Evolutionary conservation across 495 filamentous ascomycete genomes (phyloP), one percentile per base, ranked within the genome.

Genomic region (Neurospora sp.): DNA sequence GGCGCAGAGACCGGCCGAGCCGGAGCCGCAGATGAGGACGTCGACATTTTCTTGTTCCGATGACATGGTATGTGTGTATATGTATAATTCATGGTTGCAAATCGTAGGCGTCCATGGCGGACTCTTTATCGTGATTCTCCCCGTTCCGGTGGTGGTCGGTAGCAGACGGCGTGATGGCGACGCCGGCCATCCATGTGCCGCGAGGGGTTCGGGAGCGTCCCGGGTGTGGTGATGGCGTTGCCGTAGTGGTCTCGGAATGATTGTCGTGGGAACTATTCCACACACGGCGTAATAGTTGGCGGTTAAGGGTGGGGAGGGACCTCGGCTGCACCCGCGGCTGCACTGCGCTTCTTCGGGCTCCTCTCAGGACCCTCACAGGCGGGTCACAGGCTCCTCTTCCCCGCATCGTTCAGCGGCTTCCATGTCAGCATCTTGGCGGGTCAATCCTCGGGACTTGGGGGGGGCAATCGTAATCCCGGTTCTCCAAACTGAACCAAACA

Each of bases 1-100:
- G 16, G 90, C 89, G 73, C 87, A 89, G 73, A 92, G 85, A 35
- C 91, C 91, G 16, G 91, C 91, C 3, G 90, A 91, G 16, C 91
- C 90, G 71, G 85, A 87, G 73, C 91, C 90, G 70, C 85, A 83
- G 73, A 93, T 91, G 4, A 93, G 78, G 42, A 93, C 88, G 74
- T 87, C 83, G 78, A 79, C 75, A 38, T 82, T 79, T 69, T 79
- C 75, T 38, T 81, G 5, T 37, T 71, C 69, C 45, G 70, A 48
- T 35, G 74, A 72, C 72, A 76, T 76, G 8, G 41, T 69, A 22
- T 22, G 22, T 22, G 22, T 22, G 1, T 22, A 22, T 22, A 22
- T 22, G 22, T 31, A 35, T 27, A 6, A 31, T 5, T 53, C 45
- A 22, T 53, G 22, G 53, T 8, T 61, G 53, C 22, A 16, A 7